A percentile compares a stretch with the other conserved stretches of the same genome.
Evolutionary conservation across 2,329 filamentous ascomycete species (phyloP).

Genomic region (Cephalotrichum gorgonifer): DNA sequence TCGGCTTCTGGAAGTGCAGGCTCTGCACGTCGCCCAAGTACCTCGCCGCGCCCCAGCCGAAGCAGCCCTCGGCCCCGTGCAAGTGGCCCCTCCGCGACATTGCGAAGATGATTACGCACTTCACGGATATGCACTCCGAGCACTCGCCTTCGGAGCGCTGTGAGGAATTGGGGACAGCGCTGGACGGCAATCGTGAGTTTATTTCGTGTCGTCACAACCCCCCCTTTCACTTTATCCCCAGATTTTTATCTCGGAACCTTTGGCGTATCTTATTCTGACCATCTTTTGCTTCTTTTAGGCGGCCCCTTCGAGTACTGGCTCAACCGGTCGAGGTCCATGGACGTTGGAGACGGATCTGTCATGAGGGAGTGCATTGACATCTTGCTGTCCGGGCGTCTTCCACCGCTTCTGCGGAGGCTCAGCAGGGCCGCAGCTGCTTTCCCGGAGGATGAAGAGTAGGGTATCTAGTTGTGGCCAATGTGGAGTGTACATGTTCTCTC

Average conservation of each 20-base stretch:
- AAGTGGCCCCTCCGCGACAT: slow-evolving; percentile 37
- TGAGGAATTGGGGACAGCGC: slow-evolving; percentile 28
- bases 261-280: background rate
- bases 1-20: slow-evolving; percentile 36
- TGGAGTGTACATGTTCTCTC: no score
- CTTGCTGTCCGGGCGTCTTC: slow-evolving; percentile 25
- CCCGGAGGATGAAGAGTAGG: slow-evolving; percentile 11
- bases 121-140: slow-evolving; percentile 33
- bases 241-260: background rate
- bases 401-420: slow-evolving; percentile 21
- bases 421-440: slow-evolving; percentile 23
- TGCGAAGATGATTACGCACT: slow-evolving; percentile 35
- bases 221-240: no score
- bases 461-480: background rate
- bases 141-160: slow-evolving; percentile 30
- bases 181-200: slow-evolving; percentile 28
- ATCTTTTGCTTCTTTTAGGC: slow-evolving; percentile 13
- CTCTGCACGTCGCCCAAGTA: slow-evolving; percentile 32
- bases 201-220: no score
- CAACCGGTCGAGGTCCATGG: slow-evolving; percentile 26
- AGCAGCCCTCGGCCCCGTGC: slow-evolving; percentile 30
- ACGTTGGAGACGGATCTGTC: slow-evolving; percentile 19
- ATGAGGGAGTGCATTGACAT: slow-evolving; percentile 25
- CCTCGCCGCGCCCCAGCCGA: slow-evolving; percentile 24
- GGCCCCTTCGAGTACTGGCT: slow-evolving; percentile 38